A percentile compares a stretch with the other conserved stretches of the same genome.
Conservation (phyloP, 2,329 filamentous ascomycete species). For the Colletotrichum sp. region DNA sequence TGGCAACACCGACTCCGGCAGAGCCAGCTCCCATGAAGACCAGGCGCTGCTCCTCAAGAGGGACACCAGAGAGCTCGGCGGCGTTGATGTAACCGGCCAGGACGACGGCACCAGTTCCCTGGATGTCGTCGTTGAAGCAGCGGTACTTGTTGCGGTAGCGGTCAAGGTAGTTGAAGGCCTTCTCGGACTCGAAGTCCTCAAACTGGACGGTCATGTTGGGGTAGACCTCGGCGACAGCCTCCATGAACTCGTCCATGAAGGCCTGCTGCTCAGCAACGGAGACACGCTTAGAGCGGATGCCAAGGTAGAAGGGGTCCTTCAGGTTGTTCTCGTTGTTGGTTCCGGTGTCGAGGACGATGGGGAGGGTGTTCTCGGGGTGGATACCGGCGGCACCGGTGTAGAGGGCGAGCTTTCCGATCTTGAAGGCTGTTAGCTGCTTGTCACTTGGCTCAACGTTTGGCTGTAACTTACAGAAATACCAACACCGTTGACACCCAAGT, state of each 20-base stretch:
- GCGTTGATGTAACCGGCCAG: constrained; percentile 76
- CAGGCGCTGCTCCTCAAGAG: constrained; percentile 87
- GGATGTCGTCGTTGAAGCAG: constrained; percentile 99
- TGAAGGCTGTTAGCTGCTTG: constrained; percentile 25
- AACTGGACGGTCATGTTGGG: constrained; percentile 82
- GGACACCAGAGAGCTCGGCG: constrained; percentile 85
- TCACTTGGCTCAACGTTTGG: neutral
- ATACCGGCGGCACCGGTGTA: constrained; percentile 97
- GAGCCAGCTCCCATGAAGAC: constrained; percentile 97
- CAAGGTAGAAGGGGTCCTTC: constrained; percentile 82
- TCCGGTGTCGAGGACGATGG: constrained; percentile 71
- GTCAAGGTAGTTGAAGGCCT: constrained; percentile 91
- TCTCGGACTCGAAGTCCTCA: constrained; percentile 93
- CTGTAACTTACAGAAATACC: constrained; percentile 79
- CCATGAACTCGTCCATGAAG: constrained; percentile 98
- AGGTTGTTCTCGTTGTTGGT: constrained; percentile 72
- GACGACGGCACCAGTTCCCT: constrained; percentile 95
- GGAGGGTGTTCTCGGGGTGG: constrained; percentile 82
- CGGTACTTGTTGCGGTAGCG: constrained; percentile 88
- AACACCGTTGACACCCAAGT: constrained; percentile 96
- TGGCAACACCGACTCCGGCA: constrained; percentile 95
- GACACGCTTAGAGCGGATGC: constrained; percentile 83
- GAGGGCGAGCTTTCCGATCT: constrained; percentile 91
- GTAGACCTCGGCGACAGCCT: constrained; percentile 77
- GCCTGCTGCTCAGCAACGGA: constrained; percentile 80